Conservation (phyloP, 2,329 filamentous ascomycete species). For the Ophiocordyceps unilateralis region DNA sequence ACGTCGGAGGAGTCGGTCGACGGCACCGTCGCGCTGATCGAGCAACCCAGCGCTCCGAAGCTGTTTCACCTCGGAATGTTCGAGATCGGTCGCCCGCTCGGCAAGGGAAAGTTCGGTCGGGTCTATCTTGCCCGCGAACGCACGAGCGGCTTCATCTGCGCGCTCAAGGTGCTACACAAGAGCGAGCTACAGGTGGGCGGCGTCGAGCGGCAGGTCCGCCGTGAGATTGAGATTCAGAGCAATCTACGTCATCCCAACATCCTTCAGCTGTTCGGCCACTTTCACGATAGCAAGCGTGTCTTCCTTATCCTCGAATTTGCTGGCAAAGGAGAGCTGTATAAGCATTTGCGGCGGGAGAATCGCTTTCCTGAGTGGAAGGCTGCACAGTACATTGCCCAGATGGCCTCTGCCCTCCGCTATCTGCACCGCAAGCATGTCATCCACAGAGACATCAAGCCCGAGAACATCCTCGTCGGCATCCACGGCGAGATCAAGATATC, state of each 20-base stretch:
- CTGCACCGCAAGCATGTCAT: constrained; percentile 16
- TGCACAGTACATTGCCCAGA: constrained; percentile 55
- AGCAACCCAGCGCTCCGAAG: constrained; percentile 39
- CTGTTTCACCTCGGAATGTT: constrained; percentile 73
- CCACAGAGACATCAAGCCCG: constrained; percentile 17
- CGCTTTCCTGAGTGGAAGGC: constrained; percentile 53
- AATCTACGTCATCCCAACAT: constrained; percentile 52
- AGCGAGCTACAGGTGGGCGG: constrained; percentile 47
- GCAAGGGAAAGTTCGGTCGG: constrained; percentile 58
- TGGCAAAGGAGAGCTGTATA: constrained; percentile 48
- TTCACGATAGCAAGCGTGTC: constrained; percentile 54
- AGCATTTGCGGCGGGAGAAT: constrained; percentile 48
- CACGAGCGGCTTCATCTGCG: constrained; percentile 50
- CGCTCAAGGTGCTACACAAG: constrained; percentile 56
- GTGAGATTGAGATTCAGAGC: constrained; percentile 59
- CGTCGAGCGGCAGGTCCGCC: constrained; percentile 53
- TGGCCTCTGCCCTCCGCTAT: constrained; percentile 28
- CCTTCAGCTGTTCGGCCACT: constrained; percentile 50
- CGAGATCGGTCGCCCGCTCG: constrained; percentile 55
- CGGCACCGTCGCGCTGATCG: constrained; percentile 32
- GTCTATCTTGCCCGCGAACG: constrained; percentile 56
- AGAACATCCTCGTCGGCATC: constrained; percentile 41
- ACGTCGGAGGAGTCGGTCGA: constrained; percentile 28
- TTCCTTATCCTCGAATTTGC: constrained; percentile 59
- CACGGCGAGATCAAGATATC: constrained; percentile 98